phyloP scores from a whole-genome alignment of 495 filamentous ascomycete species.

The Beverwykella pulmonaria region DNA sequence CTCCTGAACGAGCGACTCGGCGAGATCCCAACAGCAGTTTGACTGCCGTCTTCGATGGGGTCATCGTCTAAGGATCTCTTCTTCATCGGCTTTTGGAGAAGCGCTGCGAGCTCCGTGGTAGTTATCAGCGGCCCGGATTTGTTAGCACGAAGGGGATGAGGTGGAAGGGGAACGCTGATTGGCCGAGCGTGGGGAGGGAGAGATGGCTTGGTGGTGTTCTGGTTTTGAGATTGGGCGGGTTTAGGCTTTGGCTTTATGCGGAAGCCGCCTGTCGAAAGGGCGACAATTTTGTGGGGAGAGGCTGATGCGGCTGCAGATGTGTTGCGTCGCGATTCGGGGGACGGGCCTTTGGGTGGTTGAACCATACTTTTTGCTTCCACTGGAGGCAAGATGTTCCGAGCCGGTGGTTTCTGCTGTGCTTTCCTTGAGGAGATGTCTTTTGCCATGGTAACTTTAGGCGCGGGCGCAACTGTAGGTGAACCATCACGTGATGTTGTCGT shows the following conservation, averaged over 20 bases:
- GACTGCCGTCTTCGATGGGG: conserved; percentile 18
- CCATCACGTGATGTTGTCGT: neutral
- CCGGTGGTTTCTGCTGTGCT: neutral
- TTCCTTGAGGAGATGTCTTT: neutral
- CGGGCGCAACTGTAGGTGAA: neutral
- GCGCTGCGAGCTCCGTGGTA: conserved; percentile 17
- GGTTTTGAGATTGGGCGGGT: neutral
- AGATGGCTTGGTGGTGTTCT: conserved; percentile 13
- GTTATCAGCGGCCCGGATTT: conserved; percentile 7
- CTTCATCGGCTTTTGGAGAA: conserved; percentile 7
- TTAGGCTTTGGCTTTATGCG: conserved; percentile 10
- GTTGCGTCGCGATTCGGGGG: neutral
- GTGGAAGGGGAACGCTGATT: neutral
- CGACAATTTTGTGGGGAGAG: neutral
- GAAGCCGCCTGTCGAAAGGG: conserved; percentile 24
- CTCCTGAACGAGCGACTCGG: conserved; percentile 11
- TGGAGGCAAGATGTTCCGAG: neutral
- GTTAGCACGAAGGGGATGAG: neutral
- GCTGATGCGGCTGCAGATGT: neutral
- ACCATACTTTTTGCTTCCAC: neutral
- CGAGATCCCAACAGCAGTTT: neutral
- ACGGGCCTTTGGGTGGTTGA: neutral
- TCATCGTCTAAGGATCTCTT: conserved; percentile 6
- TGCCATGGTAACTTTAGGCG: neutral
- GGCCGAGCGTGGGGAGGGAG: neutral